Base-by-base conservation (phyloP, 225 moss, liverwort and hornwort species). In the Straminergon stramineum region DNA sequence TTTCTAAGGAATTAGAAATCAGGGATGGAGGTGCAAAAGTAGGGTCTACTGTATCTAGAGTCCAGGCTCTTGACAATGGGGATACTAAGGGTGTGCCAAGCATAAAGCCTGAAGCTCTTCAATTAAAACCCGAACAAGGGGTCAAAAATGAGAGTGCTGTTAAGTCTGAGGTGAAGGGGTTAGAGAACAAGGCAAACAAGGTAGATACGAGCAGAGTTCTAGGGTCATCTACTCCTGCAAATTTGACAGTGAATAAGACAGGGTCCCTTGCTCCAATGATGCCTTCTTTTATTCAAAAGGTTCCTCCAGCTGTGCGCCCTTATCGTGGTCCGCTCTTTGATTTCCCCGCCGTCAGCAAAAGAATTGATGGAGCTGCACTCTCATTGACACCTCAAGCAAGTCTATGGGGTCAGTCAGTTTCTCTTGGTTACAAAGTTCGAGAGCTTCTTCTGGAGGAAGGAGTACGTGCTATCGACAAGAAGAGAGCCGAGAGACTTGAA, bases 401-500 rank as follows among this genome's bases (percentile, higher is more conserved):
- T 87, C 80, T 91, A 43, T 97, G 97, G 99, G 99, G 97, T n/a
- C 97, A 95, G 82, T 93, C 99, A 30, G 79, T 95, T 81, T 92
- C 93, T 66, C 95, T 99, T 67, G 95, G 94, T 39, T 99, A 99
- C 87, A 96, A 96, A 93, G 97, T 99, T 17, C 91, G 99, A 74
- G 97, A 96, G 75, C 91, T 99, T 73, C 93, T 99, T 78, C 89
- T 99, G 84, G 95, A 99, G 91, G 99, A 99, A 90, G 99, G 99
- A 85, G 95, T 99, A 31, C 95, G 97, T 79, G 95, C 88, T 26
- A 97, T 99, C 75, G 97, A 99, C 85, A 97, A 92, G 88, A 97
- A 94, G 91, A 95, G 99, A 57, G 92, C 90, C 43, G 93, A 96
- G 88, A 97, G 93, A 81, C 94, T 97, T 71, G 93, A 91, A 77